Conservation (phyloP, 257 asterid genomes). For the Agastache rugosa region DNA sequence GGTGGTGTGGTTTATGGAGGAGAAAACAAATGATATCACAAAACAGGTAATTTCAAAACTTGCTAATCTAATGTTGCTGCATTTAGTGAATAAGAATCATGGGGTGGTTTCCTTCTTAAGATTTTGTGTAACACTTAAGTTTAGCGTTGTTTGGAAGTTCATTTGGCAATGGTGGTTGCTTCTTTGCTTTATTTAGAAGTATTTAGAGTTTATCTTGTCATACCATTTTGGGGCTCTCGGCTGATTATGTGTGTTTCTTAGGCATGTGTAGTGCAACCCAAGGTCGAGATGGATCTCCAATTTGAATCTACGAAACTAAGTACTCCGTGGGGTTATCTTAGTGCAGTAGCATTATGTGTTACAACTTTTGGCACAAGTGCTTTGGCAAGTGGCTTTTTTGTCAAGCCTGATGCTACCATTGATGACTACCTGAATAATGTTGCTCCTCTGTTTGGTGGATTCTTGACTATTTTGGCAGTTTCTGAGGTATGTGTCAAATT, state of each 20-base stretch:
- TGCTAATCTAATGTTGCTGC: not conserved
- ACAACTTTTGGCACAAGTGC: constrained; percentile 89
- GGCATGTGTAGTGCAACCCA: constrained; percentile 97
- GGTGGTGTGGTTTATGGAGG: constrained; percentile 93
- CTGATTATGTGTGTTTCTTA: constrained; percentile 35
- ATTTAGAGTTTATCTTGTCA: not conserved
- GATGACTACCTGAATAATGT: constrained; percentile 73
- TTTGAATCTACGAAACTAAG: constrained; percentile 72
- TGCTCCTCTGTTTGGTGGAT: constrained; percentile 89
- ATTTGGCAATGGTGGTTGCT: not conserved
- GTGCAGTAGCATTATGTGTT: constrained; percentile 68
- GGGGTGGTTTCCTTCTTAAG: not conserved
- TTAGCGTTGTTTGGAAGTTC: constrained; percentile 8
- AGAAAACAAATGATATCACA: constrained; percentile 66
- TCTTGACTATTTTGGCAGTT: constrained; percentile 81
- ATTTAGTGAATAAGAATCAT: not conserved
- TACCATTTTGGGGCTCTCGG: not conserved
- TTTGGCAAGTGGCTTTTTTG: constrained; percentile 82
- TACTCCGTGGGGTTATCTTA: constrained; percentile 78
- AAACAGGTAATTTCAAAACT: constrained; percentile 64
- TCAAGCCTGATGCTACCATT: constrained; percentile 78
- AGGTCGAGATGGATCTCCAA: constrained; percentile 85
- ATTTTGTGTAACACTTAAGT: not conserved
- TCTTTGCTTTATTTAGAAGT: constrained; percentile 23
- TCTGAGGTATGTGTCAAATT: constrained; percentile 69